Evolutionary conservation across 2,329 filamentous ascomycete genomes (phyloP).

Genomic region (Fusarium ambrosium): DNA sequence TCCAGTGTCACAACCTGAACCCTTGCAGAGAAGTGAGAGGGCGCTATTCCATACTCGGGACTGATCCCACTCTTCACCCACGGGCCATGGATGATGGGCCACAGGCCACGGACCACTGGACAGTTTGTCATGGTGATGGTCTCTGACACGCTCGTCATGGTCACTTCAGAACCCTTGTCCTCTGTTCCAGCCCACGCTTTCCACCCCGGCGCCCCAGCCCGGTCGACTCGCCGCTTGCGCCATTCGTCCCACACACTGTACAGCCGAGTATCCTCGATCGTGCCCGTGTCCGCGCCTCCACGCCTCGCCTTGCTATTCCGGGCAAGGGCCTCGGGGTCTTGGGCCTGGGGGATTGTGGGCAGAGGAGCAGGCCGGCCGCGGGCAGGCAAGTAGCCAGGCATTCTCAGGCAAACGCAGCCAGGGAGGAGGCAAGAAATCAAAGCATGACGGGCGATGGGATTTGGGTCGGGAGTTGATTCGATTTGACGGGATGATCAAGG

Average conservation of each 20-base stretch:
- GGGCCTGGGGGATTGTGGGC: conserved; percentile 20
- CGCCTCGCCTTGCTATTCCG: conserved; percentile 44
- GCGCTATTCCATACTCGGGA: conserved; percentile 36
- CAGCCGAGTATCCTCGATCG: conserved; percentile 47
- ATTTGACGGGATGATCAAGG: conserved; percentile 31
- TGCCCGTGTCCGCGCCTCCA: conserved; percentile 46
- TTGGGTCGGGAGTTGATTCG: conserved; percentile 35
- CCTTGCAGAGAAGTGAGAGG: conserved; percentile 24
- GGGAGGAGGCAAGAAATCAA: conserved; percentile 26
- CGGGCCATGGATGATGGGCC: conserved; percentile 30
- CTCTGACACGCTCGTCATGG: conserved; percentile 46
- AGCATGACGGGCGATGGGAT: conserved; percentile 27
- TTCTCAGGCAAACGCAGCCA: conserved; percentile 21
- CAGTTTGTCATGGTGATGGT: conserved; percentile 31
- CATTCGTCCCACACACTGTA: conserved; percentile 50
- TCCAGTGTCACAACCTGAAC: conserved; percentile 27
- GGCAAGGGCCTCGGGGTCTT: conserved; percentile 34
- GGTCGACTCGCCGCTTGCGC: conserved; percentile 46
- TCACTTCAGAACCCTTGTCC: conserved; percentile 42
- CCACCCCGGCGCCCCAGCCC: conserved; percentile 42
- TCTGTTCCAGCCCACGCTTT: conserved; percentile 40
- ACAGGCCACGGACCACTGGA: conserved; percentile 29
- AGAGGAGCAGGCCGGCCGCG: conserved; percentile 17
- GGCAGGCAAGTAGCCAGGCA: conserved; percentile 16
- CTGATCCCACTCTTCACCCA: conserved; percentile 43